Evolutionary conservation across 768 basidiomycete genomes (phyloP).

Genomic region (Tricholoma furcatifolium): DNA sequence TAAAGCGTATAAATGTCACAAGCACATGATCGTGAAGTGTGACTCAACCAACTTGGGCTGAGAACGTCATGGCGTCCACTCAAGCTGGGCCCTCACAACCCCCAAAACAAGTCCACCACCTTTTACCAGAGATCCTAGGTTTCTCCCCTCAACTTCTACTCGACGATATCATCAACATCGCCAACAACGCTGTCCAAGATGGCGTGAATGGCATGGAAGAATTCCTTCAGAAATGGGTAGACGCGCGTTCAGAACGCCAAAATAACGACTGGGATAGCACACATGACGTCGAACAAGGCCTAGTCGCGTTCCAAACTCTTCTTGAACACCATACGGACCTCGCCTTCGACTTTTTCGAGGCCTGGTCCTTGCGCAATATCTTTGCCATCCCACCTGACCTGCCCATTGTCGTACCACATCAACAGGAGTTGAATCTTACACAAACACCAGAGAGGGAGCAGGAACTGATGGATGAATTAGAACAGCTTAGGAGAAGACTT

Average conservation of each 20-base stretch:
- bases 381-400: constrained; percentile 73
- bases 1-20: too few relatives aligned
- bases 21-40: too few relatives aligned
- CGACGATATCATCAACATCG: constrained; percentile 83
- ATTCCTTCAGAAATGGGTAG: constrained; percentile 72
- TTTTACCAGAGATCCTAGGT: constrained; percentile 73
- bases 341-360: constrained; percentile 90
- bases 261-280: constrained; percentile 54
- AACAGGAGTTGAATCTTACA: constrained; percentile 67
- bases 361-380: constrained; percentile 86
- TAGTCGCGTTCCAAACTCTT: constrained; percentile 85
- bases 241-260: constrained; percentile 51
- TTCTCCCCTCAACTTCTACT: constrained; percentile 84
- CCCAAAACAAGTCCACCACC: constrained; percentile 32
- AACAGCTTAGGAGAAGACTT: constrained; percentile 62
- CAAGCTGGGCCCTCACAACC: constrained; percentile 5
- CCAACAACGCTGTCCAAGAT: constrained; percentile 75
- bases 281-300: constrained; percentile 74
- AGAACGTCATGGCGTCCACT: constrained; percentile 4
- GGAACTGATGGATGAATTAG: constrained; percentile 65
- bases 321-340: constrained; percentile 87
- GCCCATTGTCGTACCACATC: constrained; percentile 74
- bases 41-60: too few relatives aligned
- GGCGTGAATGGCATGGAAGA: constrained; percentile 80
- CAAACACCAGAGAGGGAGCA: constrained; percentile 55